Evolutionary conservation across 2,329 filamentous ascomycete species (phyloP), one percentile per base, ranked within the genome.

Genomic region (Paraphoma sp.): DNA sequence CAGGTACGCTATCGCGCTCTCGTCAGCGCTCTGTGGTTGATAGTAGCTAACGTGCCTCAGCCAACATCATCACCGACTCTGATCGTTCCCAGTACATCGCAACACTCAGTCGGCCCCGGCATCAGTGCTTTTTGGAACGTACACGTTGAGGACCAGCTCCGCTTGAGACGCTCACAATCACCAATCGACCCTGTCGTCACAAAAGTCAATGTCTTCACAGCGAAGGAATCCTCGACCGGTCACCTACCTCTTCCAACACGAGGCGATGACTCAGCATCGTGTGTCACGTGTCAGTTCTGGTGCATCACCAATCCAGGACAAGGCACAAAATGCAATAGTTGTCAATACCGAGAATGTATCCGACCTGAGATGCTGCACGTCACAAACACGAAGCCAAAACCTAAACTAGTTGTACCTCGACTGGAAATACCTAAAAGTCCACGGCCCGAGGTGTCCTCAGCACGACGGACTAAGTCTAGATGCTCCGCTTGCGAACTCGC

Each of bases 401-500:
- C 6, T 4, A 62, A 57, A 49, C 49, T 42, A 38, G n/a, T 36
- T 9, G 41, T 60, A 6, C 57, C 60, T 7, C 48, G 48, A 18
- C 54, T 63, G 7, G 53, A 56, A 6, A 61, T 64, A 23, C 61
- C 62, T 2, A 36, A 47, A 17, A 44, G 38, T 31, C n/a, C 50
- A 49, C 45, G 48, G 42, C n/a, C 17, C 10, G 50, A 49, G 33
- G 17, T 31, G n/a, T 1, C 17, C 2, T 43, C 50, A 10, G 17
- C n/a, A 16, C 4, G 28, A 31, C 12, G 36, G 23, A 51, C 29
- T 16, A 18, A 30, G 11, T 49, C 51, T 28, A 64, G 61, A 36
- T 72, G 67, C 49, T 68, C 68, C 17, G 60, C 64, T 18, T 72
- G 67, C 47, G 66, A 72, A 18, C 50, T 69, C 8, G 56, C 62